Evolutionary conservation across 2,329 filamentous ascomycete genomes (phyloP), one percentile per base, ranked within the genome.

Genomic region (Neopestalotiopsis sp.): DNA sequence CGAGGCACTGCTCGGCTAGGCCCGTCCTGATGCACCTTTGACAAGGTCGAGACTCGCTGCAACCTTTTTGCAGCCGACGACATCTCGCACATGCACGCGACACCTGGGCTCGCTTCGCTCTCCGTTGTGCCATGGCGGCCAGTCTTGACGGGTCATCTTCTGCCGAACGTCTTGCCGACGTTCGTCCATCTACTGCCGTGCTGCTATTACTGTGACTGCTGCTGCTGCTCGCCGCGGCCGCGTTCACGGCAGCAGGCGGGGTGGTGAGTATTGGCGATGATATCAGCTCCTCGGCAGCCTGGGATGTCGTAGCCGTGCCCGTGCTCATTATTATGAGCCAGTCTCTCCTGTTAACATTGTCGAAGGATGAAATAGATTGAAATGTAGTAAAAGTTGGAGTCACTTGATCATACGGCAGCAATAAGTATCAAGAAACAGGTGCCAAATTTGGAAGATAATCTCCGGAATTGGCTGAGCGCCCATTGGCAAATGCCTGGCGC

Each of bases 11-110:
- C 17, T 81, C 77, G 4, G 73, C 79, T 13, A 84, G 73, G n/a
- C 82, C 83, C 14, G 81, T 80, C 49, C 80, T 78, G 68, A 80
- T 71, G 73, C 83, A 85, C 65, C 83, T 75, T 66, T 77, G 77
- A 73, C 83, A 85, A 12, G 83, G 83, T 58, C 83, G 76, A 63
- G 77, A 79, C 72, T 85, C 82, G 73, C 79, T 84, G 72, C 83
- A 85, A 0, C 82, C 82, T 40, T 83, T 78, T 38, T 83, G 80
- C 13, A 84, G 76, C 20, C 75, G 77, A 70, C 82, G 82, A 75
- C 83, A 85, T 28, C 83, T 76, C 38, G 79, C 77, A 67, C 83
- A 85, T 7, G 83, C 83, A 34, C 81, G 76, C 9, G 83, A 81
- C 7, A 85, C 83, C 69, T 84, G 82, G 24, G 76, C 74, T 28